Evolutionary conservation across 805 yeast genomes (phyloP), one percentile per base, ranked within the genome.

Genomic region (Blastobotrys muscicola): DNA sequence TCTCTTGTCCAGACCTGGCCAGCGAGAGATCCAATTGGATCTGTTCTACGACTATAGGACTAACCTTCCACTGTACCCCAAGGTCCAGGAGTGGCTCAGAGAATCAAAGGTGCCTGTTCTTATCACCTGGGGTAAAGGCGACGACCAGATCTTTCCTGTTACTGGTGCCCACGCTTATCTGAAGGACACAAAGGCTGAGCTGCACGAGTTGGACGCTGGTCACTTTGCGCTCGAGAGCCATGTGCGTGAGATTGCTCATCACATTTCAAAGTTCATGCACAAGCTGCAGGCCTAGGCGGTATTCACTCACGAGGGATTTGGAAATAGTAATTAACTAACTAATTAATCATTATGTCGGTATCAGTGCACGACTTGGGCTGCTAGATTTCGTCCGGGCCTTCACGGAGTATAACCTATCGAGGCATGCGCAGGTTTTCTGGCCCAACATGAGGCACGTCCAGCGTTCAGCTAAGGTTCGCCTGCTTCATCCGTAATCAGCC

Each of bases 81-180:
- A 55, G 35, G 64, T 67, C 48, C 72, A 68, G 14, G 42, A 62
- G 33, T 65, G 41, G 38, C 56, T 68, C 31, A 53, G 63, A 38
- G 39, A 46, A 8, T 44, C 62, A 2, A 42, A 59, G 31, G 52
- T 66, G 11, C 72, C 72, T 8, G 53, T 65, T 5, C 55, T 69
- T 31, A 61, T 59, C 5, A 51, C 55, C 26, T 69, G 74, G 74
- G 74, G 74, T 9, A 54, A 58, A 37, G 26, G 26, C 26, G 66
- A 68, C 38, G 73, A 69, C 43, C 23, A 32, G 15, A 61, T 68
- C 34, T 69, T 69, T 49, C 52, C 49, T 8, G 41, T 47, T 9
- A 58, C 51, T 14, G 72, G 72, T 2, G 71, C 70, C 14, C 59
- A 60, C 16, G 69, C 70, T 9, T 68, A 41, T 50, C 56, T 52